Evolutionary conservation across 129 eudicot species (phyloP).

Genomic region (Artemisia argyi): DNA sequence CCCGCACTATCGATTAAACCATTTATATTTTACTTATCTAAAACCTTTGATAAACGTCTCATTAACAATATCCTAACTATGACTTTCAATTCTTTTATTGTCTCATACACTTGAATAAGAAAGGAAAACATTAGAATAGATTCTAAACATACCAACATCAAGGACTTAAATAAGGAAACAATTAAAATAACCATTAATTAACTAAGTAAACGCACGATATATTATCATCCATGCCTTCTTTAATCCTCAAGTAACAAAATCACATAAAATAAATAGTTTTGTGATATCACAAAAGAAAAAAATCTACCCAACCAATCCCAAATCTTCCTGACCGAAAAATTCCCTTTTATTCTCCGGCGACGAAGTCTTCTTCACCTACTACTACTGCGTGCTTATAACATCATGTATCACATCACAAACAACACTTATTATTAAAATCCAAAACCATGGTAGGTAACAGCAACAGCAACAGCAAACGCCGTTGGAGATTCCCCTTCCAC

Average conservation of each 20-base stretch:
- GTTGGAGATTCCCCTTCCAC: constrained; percentile 49
- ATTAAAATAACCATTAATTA: no score
- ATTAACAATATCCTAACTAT: no score
- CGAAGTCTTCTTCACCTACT: constrained; percentile 26
- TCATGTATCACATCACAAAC: constrained; percentile 18
- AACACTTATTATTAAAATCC: not conserved
- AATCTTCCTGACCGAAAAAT: constrained; percentile 19
- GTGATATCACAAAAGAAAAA: not conserved
- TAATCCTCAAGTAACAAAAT: not conserved
- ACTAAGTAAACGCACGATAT: no score
- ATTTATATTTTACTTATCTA: no score
- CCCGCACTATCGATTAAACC: no score
- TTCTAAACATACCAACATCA: no score
- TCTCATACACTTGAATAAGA: no score
- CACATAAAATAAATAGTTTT: not conserved
- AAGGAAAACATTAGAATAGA: no score
- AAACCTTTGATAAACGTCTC: no score
- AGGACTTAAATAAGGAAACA: no score
- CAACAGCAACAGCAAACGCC: constrained; percentile 41
- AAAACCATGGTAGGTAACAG: constrained; percentile 54
- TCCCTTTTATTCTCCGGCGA: constrained; percentile 19
- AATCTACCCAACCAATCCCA: constrained; percentile 36
- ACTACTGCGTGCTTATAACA: not conserved
- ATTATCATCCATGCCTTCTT: no score
- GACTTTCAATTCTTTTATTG: no score